Conservation (phyloP, 169 alveolate species). For the Theileria annulata region DNA sequence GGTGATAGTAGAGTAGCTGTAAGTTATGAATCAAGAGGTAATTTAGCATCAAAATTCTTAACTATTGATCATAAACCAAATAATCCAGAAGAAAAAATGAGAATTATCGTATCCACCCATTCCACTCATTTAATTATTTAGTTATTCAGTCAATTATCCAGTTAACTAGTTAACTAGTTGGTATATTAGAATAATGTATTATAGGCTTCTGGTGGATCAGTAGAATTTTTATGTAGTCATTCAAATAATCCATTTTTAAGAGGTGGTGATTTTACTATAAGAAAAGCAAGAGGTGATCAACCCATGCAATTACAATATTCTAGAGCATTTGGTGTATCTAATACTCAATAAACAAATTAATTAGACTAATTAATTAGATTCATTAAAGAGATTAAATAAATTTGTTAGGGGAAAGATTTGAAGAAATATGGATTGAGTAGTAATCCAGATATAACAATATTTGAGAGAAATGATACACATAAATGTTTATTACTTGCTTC, state of each 20-base stretch:
- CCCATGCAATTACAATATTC: slow-evolving; percentile 85
- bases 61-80: slow-evolving; percentile 80
- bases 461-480: slow-evolving; percentile 48
- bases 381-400: neutral
- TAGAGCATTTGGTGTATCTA: slow-evolving; percentile 76
- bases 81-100: slow-evolving; percentile 66
- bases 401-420: slow-evolving; percentile 74
- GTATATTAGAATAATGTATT: neutral
- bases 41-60: slow-evolving; percentile 56
- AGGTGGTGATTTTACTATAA: slow-evolving; percentile 79
- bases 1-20: slow-evolving; percentile 60
- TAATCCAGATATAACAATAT: slow-evolving; percentile 69
- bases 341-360: neutral
- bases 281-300: slow-evolving; percentile 79
- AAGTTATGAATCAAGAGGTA: slow-evolving; percentile 33
- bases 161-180: no score
- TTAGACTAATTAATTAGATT: no score
- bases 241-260: slow-evolving; percentile 79
- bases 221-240: slow-evolving; percentile 74
- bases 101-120: slow-evolving; percentile 54
- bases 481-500: slow-evolving; percentile 73
- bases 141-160: no score
- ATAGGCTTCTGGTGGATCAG: slow-evolving; percentile 66
- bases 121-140: no score
- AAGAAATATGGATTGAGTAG: slow-evolving; percentile 75